These are phyloP conservation scores for Saccharomycopsis fibuligera DNA, from an alignment of 805 yeast species.

Conservation along the genomic window DNA sequence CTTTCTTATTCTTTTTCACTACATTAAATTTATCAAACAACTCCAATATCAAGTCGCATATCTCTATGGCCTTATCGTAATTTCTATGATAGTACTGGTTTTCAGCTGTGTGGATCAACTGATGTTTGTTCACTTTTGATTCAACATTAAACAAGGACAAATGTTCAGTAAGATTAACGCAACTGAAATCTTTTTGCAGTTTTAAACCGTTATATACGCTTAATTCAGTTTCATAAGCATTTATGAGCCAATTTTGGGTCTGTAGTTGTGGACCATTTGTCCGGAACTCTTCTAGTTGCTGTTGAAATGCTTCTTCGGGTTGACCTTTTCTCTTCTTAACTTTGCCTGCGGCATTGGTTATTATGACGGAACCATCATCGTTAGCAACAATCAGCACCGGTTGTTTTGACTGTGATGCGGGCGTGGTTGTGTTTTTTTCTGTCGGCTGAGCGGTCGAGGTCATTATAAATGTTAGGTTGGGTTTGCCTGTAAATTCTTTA, in stretches of 20 bases:
- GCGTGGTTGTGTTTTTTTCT: too few species aligned
- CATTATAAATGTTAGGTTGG: too few species aligned
- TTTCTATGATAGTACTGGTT: slow-evolving; percentile 19
- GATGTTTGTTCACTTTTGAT: slow-evolving; percentile 10
- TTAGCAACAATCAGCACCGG: slow-evolving; percentile 13
- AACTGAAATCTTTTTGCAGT: background rate
- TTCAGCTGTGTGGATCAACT: slow-evolving; percentile 19
- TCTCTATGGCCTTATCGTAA: slow-evolving; percentile 9
- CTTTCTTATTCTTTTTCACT: slow-evolving; percentile 4
- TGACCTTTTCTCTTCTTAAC: slow-evolving; percentile 19
- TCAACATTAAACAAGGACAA: slow-evolving; percentile 11
- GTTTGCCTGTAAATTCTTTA: too few species aligned
- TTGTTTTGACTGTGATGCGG: background rate
- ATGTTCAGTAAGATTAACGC: background rate
- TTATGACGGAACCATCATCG: slow-evolving; percentile 18
- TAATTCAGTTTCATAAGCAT: slow-evolving; percentile 7
- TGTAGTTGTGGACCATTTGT: slow-evolving; percentile 13
- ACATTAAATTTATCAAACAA: slow-evolving; percentile 8
- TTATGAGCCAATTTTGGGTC: slow-evolving; percentile 11
- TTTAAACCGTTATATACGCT: background rate
- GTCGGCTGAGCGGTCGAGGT: too few species aligned
- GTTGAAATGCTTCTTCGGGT: slow-evolving; percentile 16
- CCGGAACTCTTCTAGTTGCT: slow-evolving; percentile 11
- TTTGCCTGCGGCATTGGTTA: slow-evolving; percentile 16
- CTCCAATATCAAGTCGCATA: slow-evolving; percentile 12